A percentile compares a stretch with the other conserved stretches of the same genome.
Evolutionary conservation across 352 stramenopile species (phyloP).

Genomic region (Pythium scleroteichum): DNA sequence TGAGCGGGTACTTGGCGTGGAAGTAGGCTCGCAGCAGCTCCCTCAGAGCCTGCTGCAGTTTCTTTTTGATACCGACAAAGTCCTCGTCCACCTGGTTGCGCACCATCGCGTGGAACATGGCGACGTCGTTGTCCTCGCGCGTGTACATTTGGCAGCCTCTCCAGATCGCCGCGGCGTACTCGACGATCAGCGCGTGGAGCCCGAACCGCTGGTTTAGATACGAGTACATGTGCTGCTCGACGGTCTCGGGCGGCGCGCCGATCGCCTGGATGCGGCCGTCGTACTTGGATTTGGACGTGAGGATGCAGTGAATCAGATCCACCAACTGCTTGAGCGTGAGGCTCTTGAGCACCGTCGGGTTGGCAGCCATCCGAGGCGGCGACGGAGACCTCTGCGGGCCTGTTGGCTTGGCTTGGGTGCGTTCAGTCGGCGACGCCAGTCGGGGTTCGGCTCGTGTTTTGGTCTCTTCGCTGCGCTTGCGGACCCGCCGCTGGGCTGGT

Average conservation of each 20-base stretch:
- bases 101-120: conserved; percentile 76
- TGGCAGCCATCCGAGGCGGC: not conserved
- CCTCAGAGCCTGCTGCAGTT: conserved; percentile 69
- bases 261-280: conserved; percentile 45
- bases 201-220: conserved; percentile 89
- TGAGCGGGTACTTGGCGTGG: conserved; percentile 59
- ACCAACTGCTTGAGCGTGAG: conserved; percentile 81
- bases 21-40: conserved; percentile 78
- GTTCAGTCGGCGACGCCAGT: not conserved
- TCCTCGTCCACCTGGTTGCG: conserved; percentile 83
- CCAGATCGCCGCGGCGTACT: conserved; percentile 83
- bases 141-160: conserved; percentile 58
- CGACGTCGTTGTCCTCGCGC: conserved; percentile 63
- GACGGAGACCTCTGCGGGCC: not conserved
- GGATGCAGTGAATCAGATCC: conserved; percentile 72
- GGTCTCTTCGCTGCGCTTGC: not conserved
- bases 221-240: conserved; percentile 90
- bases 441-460: not conserved
- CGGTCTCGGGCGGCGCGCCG: conserved; percentile 68
- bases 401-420: not conserved
- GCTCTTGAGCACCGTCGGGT: conserved; percentile 29
- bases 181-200: conserved; percentile 67
- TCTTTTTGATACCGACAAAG: conserved; percentile 74
- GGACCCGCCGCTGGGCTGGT: conserved; percentile 1
- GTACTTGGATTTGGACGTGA: conserved; percentile 70